Evolutionary conservation across 805 yeast species (phyloP), one percentile per base, ranked within the genome.

Genomic region (Barnettozyma salicaria): DNA sequence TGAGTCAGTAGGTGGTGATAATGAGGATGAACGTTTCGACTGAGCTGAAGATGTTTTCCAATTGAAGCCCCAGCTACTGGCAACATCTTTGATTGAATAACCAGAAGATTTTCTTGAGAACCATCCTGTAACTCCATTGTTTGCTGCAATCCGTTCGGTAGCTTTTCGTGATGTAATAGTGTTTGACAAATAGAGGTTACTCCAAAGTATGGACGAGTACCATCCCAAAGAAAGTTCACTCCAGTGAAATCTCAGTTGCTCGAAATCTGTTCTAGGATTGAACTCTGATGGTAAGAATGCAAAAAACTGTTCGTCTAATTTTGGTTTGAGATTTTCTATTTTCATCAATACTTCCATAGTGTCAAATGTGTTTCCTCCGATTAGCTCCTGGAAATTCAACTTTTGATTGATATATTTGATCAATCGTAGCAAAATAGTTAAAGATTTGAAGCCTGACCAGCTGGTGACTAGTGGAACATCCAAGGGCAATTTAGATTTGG

Each of bases 171-270:
- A 48, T 11, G 21, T 37, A 3, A 44, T 23, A 10, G 40, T 32
- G n/a, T 37, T 40, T 10, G 42, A 37, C 17, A 55, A 46, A 47
- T 67, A 81, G 0, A 81, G 68, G 22, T 64, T 60, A 2, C 78
- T 75, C 78, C 84, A 81, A 19, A 84, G 49, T 8, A 81, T 61
- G 5, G 82, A 70, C 27, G 71, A 67, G 56, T 84, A 84, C 95
- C 95, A 85, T 0, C 88, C 89, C 18, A 83, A 60, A 0, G 85
- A 76, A 18, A 67, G 52, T 36, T 61, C 62, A 27, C 74, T 70
- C 95, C 95, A 85, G 5, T 61, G 55, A 47, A 84, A 80, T 41
- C 55, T 64, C 43, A 80, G 60, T 4, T 70, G 64, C 34, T 63
- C 67, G 43, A 74, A 66, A 3, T 64, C 61, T 0, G 69, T 58